These are phyloP conservation scores for Samsoniella hepiali DNA, from an alignment of 2,329 filamentous ascomycete species.

Conservation along the genomic window DNA sequence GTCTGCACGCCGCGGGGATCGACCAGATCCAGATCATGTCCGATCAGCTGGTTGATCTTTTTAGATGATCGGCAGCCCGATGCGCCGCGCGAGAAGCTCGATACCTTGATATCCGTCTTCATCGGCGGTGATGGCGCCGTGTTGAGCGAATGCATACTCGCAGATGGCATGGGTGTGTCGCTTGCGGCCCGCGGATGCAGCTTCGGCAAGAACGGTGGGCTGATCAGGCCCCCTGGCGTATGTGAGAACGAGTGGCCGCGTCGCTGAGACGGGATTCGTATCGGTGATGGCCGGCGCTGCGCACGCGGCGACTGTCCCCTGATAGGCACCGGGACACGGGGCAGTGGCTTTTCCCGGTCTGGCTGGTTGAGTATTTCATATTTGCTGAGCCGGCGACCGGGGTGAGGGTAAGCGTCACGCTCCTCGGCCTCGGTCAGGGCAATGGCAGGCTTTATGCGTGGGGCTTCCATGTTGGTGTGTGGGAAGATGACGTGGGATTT, in stretches of 20 bases:
- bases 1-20: not conserved
- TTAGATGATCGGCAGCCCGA: constrained; percentile 30
- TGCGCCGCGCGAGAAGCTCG: constrained; percentile 18
- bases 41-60: constrained; percentile 43
- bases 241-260: not conserved
- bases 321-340: not conserved
- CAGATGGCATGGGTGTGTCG: not conserved
- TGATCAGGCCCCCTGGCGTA: not conserved
- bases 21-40: constrained; percentile 34
- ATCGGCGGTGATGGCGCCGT: not conserved
- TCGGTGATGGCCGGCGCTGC: not conserved
- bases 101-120: not conserved
- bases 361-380: not conserved
- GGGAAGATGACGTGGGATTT: not conserved
- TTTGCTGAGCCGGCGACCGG: constrained; percentile 15
- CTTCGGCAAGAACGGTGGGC: not conserved
- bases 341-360: constrained; percentile 7
- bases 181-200: no score
- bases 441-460: constrained; percentile 15
- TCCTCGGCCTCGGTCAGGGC: constrained; percentile 12
- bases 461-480: constrained; percentile 4
- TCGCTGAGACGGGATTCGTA: not conserved
- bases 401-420: constrained; percentile 15
- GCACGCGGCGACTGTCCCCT: not conserved
- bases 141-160: not conserved